A percentile compares a stretch with the other conserved stretches of the same genome.
Evolutionary conservation across 805 yeast species (phyloP).

Genomic region (Tetrapisispora phaffii): DNA sequence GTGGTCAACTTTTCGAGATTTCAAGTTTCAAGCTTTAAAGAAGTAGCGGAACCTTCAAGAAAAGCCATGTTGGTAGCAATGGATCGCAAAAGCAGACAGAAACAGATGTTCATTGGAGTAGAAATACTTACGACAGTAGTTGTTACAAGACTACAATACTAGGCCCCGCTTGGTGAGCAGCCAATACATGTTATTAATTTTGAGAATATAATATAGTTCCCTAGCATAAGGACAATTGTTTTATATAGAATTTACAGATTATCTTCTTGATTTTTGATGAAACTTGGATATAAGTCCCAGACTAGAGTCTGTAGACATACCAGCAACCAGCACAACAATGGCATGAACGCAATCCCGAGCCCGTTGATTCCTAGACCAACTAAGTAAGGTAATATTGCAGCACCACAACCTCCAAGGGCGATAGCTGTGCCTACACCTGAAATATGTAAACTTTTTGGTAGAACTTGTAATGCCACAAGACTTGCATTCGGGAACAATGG

Average conservation of each 20-base stretch:
- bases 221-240: not conserved
- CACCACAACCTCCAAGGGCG: constrained; percentile 76
- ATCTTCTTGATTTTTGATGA: constrained; percentile 16
- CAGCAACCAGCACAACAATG: constrained; percentile 20
- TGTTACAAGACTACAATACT: no score
- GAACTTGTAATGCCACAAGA: constrained; percentile 47
- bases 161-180: no score
- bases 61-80: no score
- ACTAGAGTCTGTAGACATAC: constrained; percentile 15
- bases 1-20: no score
- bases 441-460: constrained; percentile 53
- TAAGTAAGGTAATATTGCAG: constrained; percentile 61
- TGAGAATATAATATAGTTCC: no score
- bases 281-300: constrained; percentile 25
- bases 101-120: no score
- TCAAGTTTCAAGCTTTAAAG: no score
- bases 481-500: constrained; percentile 69
- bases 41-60: no score
- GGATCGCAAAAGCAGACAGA: no score
- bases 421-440: constrained; percentile 66
- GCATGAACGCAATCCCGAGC: constrained; percentile 22
- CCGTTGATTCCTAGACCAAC: constrained; percentile 38
- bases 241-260: constrained; percentile 7
- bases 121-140: no score
- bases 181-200: no score